Evolutionary conservation across 2,329 filamentous ascomycete genomes (phyloP), one percentile per base, ranked within the genome.

Genomic region (Penicillium brasilianum): DNA sequence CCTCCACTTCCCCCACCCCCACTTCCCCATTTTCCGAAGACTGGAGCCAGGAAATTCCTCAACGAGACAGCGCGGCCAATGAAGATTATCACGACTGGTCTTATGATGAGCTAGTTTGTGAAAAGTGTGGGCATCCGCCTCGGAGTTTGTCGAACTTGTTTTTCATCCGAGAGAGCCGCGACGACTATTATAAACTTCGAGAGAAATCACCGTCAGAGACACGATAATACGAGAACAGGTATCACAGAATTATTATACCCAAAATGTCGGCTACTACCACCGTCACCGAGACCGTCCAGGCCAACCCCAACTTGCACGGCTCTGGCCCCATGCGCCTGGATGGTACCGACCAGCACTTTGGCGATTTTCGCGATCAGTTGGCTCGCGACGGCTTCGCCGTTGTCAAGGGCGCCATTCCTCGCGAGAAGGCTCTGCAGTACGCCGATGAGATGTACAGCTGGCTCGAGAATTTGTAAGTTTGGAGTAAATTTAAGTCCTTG

Each of bases 381-480:
- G 69, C 66, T 4, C 68, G 74, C 14, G 72, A 83, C 57, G 81
- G 81, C 3, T 83, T 72, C 62, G 78, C 77, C 0, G 75, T 84
- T n/a, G 71, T 84, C 57, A 83, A 83, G 58, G 76, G 76, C 1
- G 80, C 79, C 0, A 76, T 83, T 46, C 78, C 80, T 0, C 67
- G 63, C 1, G 80, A 80, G 20, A 72, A 73, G 32, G 81, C 80
- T 1, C 62, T 69, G 13, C 58, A 70, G 30, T 71, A 73, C 25
- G 69, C 72, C 4, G 69, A 70, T 36, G 61, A 60, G 20, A 66
- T 71, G 58, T 62, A 66, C 55, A 55, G 61, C 0, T 71, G 65
- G 58, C 55, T 71, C 3, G 69, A 71, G 52, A 61, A 61, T 25
- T 71, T 71, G 69, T 70, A 65, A 53, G 62, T 55, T 13, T 1